Conservation (phyloP, 1,284 basidiomycete genomes). For the Malassezia sp. region DNA sequence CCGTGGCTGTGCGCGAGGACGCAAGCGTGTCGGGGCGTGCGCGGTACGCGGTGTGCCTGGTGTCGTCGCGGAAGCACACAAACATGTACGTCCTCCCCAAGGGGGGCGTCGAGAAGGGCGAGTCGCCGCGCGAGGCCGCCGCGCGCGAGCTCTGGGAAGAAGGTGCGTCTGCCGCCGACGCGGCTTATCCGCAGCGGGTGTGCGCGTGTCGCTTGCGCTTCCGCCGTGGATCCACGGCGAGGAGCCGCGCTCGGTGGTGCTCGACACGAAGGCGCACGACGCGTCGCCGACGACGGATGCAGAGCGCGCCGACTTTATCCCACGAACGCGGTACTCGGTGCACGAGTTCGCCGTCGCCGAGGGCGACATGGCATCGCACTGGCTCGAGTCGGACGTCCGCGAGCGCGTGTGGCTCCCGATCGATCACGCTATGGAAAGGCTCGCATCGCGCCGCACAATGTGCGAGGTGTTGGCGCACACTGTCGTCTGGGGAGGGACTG, state of each 20-base stretch:
- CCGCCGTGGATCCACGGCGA: not conserved
- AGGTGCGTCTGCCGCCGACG: constrained; percentile 10
- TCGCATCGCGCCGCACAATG: constrained; percentile 25
- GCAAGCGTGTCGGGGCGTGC: not conserved
- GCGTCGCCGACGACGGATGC: constrained; percentile 16
- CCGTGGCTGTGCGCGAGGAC: constrained; percentile 6
- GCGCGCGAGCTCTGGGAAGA: constrained; percentile 39
- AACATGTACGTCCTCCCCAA: constrained; percentile 34
- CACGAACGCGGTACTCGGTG: constrained; percentile 25
- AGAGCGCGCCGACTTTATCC: constrained; percentile 19
- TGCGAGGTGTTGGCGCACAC: constrained; percentile 3
- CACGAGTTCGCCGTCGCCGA: constrained; percentile 21
- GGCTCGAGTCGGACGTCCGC: constrained; percentile 33
- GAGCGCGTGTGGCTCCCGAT: constrained; percentile 19
- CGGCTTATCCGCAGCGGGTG: constrained; percentile 6
- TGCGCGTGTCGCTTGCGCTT: not conserved
- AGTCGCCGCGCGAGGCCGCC: constrained; percentile 26
- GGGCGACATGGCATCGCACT: constrained; percentile 11
- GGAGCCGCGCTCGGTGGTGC: not conserved
- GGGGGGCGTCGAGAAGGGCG: constrained; percentile 37
- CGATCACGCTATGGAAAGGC: constrained; percentile 19
- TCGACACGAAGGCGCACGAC: constrained; percentile 36
- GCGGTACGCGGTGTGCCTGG: constrained; percentile 22
- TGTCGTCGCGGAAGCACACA: constrained; percentile 36
- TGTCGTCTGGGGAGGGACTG: too few species aligned